Conservation (phyloP, 2,329 filamentous ascomycete species). For the Lecanosticta acicola region DNA sequence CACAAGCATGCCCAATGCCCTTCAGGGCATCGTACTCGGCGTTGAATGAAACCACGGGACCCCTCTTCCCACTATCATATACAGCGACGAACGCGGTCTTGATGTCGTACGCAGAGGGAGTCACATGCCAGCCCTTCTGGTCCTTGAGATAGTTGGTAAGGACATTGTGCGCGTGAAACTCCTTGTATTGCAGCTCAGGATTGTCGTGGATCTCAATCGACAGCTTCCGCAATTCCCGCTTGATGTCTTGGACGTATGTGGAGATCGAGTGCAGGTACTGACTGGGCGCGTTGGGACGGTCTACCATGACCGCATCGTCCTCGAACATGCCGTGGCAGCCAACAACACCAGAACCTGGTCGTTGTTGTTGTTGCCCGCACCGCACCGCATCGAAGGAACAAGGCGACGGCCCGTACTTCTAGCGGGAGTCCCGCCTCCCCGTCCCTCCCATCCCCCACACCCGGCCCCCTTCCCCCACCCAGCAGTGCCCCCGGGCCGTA, state of each 20-base stretch:
- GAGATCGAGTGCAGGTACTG: slow-evolving; percentile 30
- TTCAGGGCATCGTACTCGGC: slow-evolving; percentile 37
- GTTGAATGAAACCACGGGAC: slow-evolving; percentile 38
- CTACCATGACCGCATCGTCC: slow-evolving; percentile 11
- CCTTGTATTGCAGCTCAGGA: slow-evolving; percentile 40
- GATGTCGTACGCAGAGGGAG: slow-evolving; percentile 47
- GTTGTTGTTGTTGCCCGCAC: no score
- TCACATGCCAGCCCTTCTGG: slow-evolving; percentile 47
- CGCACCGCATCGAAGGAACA: no score
- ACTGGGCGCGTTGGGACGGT: neutral
- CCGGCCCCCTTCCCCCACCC: no score
- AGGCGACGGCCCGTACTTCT: no score
- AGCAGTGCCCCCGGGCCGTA: no score
- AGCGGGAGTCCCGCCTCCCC: no score
- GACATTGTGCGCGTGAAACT: slow-evolving; percentile 47
- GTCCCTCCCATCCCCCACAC: no score
- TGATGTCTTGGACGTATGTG: slow-evolving; percentile 38
- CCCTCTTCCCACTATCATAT: slow-evolving; percentile 40
- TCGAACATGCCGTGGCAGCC: no score
- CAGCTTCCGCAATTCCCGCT: slow-evolving; percentile 39
- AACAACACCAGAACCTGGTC: no score
- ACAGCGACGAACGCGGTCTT: slow-evolving; percentile 51
- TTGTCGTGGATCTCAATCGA: slow-evolving; percentile 50
- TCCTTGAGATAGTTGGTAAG: slow-evolving; percentile 45
- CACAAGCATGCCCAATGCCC: slow-evolving; percentile 42